Conservation (phyloP, 768 basidiomycete species). For the Panus rudis region DNA sequence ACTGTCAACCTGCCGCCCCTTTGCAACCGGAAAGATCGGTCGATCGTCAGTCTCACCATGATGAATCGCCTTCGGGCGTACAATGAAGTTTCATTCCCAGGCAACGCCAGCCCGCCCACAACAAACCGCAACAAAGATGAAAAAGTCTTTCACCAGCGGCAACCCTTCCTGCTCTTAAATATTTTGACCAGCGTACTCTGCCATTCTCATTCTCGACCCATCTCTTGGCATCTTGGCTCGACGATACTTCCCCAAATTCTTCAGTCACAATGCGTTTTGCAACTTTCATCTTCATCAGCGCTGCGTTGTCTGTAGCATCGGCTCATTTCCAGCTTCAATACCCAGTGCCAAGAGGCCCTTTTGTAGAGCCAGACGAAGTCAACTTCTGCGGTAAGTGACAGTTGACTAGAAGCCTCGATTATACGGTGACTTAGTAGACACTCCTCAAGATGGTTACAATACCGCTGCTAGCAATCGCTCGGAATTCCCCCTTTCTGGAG, state of each 20-base stretch:
- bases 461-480: slow-evolving; percentile 47
- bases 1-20: too few relatives aligned
- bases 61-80: too few relatives aligned
- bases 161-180: slow-evolving; percentile 2
- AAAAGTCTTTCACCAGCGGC: slow-evolving; percentile 19
- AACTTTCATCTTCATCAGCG: slow-evolving; percentile 28
- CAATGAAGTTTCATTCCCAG: too few relatives aligned
- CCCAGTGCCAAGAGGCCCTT: slow-evolving; percentile 64
- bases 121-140: slow-evolving; percentile 17
- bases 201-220: neutral
- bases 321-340: slow-evolving; percentile 78
- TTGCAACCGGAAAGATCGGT: too few relatives aligned
- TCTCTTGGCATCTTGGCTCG: too few relatives aligned
- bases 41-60: too few relatives aligned
- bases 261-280: slow-evolving; percentile 26
- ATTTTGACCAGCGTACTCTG: neutral
- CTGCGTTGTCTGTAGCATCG: slow-evolving; percentile 27
- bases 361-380: slow-evolving; percentile 52
- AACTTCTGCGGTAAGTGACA: slow-evolving; percentile 55
- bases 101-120: slow-evolving; percentile 5
- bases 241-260: too few relatives aligned
- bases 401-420: neutral
- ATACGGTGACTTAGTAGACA: neutral
- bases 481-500: slow-evolving; percentile 57
- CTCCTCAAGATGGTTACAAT: slow-evolving; percentile 52